Conservation (phyloP, 2,329 filamentous ascomycete species). For the Byssothecium circinans region DNA sequence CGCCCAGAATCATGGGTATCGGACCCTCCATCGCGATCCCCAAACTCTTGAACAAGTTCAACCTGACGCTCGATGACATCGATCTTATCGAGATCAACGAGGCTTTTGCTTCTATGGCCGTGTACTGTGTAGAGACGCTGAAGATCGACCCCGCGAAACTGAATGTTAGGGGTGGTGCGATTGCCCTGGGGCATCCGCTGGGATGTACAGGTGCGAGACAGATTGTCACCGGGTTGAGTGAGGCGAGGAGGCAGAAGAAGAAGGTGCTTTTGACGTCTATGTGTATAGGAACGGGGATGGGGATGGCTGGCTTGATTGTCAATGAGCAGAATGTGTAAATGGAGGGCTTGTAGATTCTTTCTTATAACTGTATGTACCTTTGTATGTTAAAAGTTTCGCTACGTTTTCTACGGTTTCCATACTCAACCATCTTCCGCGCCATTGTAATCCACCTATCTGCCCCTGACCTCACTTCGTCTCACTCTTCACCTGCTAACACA, state of each 20-base stretch:
- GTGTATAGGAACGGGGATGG: slow-evolving; percentile 72
- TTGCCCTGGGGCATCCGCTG: slow-evolving; percentile 81
- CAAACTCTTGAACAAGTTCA: slow-evolving; percentile 82
- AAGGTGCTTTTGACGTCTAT: slow-evolving; percentile 91
- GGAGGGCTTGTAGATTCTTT: background rate
- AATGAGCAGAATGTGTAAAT: slow-evolving; percentile 56
- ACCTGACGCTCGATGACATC: slow-evolving; percentile 76
- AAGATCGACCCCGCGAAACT: slow-evolving; percentile 74
- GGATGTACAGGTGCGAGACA: slow-evolving; percentile 76
- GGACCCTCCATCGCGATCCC: slow-evolving; percentile 71
- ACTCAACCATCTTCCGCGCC: no score
- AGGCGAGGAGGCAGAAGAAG: slow-evolving; percentile 81
- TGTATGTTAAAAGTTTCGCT: no score
- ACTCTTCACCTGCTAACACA: no score
- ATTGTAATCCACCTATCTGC: no score
- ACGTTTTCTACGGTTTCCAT: no score
- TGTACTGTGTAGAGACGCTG: slow-evolving; percentile 76
- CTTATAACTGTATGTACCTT: no score
- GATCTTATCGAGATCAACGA: slow-evolving; percentile 96
- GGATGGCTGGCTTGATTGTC: slow-evolving; percentile 67
- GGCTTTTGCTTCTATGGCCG: slow-evolving; percentile 96
- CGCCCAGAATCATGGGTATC: slow-evolving; percentile 96
- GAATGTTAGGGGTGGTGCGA: slow-evolving; percentile 79
- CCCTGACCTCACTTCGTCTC: no score
- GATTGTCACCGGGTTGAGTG: slow-evolving; percentile 87